Conservation (phyloP, 345 rosid species). For the Hibiscus tridactylites region DNA sequence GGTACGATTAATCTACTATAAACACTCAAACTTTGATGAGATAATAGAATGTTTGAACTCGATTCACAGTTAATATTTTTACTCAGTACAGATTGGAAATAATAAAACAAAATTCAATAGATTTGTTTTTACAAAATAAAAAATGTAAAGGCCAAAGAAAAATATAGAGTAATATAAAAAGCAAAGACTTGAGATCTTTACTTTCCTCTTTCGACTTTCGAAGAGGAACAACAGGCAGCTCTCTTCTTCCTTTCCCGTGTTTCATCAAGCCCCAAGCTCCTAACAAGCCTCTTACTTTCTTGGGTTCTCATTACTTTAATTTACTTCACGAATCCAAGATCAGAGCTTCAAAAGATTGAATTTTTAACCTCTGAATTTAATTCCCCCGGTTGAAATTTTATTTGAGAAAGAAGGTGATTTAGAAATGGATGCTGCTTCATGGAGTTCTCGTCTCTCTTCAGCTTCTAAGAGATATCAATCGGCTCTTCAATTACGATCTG, state of each 20-base stretch:
- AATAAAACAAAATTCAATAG: no score
- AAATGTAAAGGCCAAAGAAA: neutral
- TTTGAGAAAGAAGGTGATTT: neutral
- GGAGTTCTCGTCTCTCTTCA: constrained; percentile 76
- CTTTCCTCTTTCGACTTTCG: neutral
- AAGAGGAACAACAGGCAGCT: neutral
- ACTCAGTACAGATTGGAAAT: no score
- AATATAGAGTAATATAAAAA: neutral
- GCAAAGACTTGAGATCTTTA: neutral
- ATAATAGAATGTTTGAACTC: no score
- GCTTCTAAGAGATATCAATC: constrained; percentile 78
- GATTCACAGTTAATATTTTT: no score
- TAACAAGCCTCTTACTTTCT: neutral
- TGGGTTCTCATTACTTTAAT: neutral
- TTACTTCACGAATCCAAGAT: constrained; percentile 6
- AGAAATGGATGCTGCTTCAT: constrained; percentile 80
- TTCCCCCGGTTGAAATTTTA: neutral
- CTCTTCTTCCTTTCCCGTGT: neutral
- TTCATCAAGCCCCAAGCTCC: constrained; percentile 2
- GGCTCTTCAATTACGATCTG: constrained; percentile 80
- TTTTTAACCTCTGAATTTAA: neutral
- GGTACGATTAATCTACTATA: no score
- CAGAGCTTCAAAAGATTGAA: neutral
- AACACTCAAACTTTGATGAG: no score
- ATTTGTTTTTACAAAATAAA: no score